A percentile compares a stretch with the other conserved stretches of the same genome.
Conservation (phyloP, 495 filamentous ascomycete genomes). For the Acidiella bohemica region DNA sequence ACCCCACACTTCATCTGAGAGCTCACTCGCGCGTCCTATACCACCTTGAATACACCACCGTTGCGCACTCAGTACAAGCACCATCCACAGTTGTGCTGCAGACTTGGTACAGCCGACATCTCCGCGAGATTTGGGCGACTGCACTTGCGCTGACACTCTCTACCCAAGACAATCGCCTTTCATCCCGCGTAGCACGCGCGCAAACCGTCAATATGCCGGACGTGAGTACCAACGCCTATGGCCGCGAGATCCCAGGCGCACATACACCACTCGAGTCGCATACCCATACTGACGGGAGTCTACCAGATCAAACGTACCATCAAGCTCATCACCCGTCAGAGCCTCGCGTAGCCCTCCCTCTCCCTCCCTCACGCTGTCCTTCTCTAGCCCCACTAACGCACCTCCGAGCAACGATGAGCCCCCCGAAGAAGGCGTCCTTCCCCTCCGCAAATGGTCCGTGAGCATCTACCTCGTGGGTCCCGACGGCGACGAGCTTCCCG, state of each 20-base stretch:
- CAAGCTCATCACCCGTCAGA: conserved; percentile 78
- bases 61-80: too few relatives aligned
- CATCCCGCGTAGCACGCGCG: conserved; percentile 7
- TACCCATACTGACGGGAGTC: conserved; percentile 7
- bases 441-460: conserved; percentile 64
- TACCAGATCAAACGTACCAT: conserved; percentile 68
- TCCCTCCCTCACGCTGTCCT: not conserved
- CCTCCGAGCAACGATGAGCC: conserved; percentile 44
- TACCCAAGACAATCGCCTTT: too few relatives aligned
- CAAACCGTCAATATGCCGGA: conserved; percentile 25
- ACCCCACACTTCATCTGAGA: too few relatives aligned
- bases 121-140: too few relatives aligned
- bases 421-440: conserved; percentile 71
- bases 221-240: conserved; percentile 2
- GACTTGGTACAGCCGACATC: too few relatives aligned
- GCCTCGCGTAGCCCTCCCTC: conserved; percentile 45
- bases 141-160: too few relatives aligned
- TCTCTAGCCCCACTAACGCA: conserved; percentile 7
- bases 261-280: too few relatives aligned
- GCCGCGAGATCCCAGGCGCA: conserved; percentile 4
- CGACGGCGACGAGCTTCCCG: conserved; percentile 49
- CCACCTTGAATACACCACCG: too few relatives aligned
- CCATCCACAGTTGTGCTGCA: too few relatives aligned
- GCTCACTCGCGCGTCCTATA: too few relatives aligned
- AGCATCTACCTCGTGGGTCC: conserved; percentile 48